Evolutionary conservation across 2,329 filamentous ascomycete species (phyloP).

Genomic region (Xylaria sp.): DNA sequence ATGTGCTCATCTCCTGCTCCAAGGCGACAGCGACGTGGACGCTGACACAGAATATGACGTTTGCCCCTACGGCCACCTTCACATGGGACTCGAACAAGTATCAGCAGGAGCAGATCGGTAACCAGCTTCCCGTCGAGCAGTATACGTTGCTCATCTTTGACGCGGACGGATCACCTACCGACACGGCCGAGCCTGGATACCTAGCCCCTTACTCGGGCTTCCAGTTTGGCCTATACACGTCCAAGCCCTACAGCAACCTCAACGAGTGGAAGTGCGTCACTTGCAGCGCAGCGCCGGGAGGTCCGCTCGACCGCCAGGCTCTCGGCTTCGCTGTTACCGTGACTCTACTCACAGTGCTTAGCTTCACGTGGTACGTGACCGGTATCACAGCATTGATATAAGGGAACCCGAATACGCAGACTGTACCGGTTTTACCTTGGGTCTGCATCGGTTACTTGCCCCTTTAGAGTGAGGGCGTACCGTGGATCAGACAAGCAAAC

Average conservation of each 20-base stretch:
- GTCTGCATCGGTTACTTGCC: neutral
- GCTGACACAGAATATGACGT: constrained; percentile 72
- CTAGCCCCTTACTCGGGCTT: constrained; percentile 61
- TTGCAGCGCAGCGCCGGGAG: constrained; percentile 64
- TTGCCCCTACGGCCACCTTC: constrained; percentile 61
- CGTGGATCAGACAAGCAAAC: neutral
- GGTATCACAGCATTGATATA: constrained; percentile 57
- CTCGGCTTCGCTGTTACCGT: constrained; percentile 64
- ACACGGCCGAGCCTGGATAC: constrained; percentile 66
- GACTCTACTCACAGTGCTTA: constrained; percentile 66
- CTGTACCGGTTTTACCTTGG: neutral
- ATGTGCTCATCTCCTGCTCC: constrained; percentile 68
- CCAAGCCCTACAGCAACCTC: constrained; percentile 62
- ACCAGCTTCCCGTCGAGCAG: constrained; percentile 63
- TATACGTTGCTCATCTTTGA: constrained; percentile 74
- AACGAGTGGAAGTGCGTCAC: constrained; percentile 66
- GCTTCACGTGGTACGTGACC: constrained; percentile 73
- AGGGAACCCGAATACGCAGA: constrained; percentile 6
- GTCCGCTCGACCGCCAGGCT: constrained; percentile 58
- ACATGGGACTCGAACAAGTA: constrained; percentile 68
- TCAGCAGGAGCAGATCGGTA: constrained; percentile 57
- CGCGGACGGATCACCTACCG: constrained; percentile 62
- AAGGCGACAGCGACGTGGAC: constrained; percentile 66
- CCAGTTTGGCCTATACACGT: constrained; percentile 68
- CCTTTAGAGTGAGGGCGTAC: neutral